Evolutionary conservation across 2,329 filamentous ascomycete species (phyloP), one percentile per base, ranked within the genome.

Genomic region (Xylaria digitata): DNA sequence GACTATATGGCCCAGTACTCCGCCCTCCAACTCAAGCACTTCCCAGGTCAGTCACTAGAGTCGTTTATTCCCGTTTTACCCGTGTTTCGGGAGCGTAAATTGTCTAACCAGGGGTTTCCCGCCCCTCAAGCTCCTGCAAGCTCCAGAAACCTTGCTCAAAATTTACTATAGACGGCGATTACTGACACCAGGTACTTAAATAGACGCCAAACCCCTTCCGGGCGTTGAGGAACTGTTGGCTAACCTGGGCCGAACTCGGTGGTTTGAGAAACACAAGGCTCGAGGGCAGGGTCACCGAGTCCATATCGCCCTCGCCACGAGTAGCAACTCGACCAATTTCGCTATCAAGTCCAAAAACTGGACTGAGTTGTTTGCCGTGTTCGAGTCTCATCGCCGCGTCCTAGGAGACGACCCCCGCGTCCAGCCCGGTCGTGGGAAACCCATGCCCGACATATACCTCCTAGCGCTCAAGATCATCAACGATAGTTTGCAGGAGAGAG

Each of bases 371-470:
- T 89, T 90, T 76, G 80, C 82, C 71, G 83, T 88, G 26, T 97
- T 97, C 75, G 86, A 89, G 37, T 77, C 83, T 1, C 80, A 89
- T n/a, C 88, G 92, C 65, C 87, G 90, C 53, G 90, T 99, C 0
- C 82, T 97, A 0, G 96, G 96, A 11, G 96, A 99, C 76, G 95
- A 99, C 77, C 76, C 83, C 6, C 86, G 96, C 57, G 92, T 99
- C 72, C 82, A 86, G 0, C 80, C 85, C 3, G 95, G 95, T 0
- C 84, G 93, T n/a, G 96, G 96, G 13, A 99, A 99, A 81, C 96
- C 96, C 0, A 86, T 95, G 37, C 96, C 95, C 0, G 95, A 99
- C 80, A 99, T 99, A 72, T 98, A 97, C 80, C 82, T 96, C 8
- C 84, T 98, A 0, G 95, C 96, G 0, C 83, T 99, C 62, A 84